A percentile compares a stretch with the other conserved stretches of the same genome.
These are phyloP conservation scores for Tremella mesenterica DNA, from an alignment of 768 basidiomycete species.

Conservation along the genomic window DNA sequence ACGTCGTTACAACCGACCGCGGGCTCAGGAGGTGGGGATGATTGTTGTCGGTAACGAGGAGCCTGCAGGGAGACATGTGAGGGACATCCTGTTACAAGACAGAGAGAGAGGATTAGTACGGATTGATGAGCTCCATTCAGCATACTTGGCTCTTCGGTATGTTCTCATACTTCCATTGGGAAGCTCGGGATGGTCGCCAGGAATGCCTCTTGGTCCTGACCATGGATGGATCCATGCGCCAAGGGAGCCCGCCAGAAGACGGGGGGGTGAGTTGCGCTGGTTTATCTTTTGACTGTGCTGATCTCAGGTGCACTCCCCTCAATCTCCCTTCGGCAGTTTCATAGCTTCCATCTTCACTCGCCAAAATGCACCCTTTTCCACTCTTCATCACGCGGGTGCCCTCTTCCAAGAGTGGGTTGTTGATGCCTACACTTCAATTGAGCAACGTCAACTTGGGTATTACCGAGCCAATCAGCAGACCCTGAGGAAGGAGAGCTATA, in stretches of 20 bases:
- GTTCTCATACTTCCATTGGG: conserved; percentile 49
- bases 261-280: background rate
- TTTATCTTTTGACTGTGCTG: background rate
- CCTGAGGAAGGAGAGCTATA: conserved; percentile 45
- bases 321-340: background rate
- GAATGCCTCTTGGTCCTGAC: conserved; percentile 5
- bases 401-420: conserved; percentile 50
- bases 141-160: conserved; percentile 48
- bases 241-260: background rate
- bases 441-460: conserved; percentile 47
- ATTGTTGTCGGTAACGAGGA: conserved; percentile 45
- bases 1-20: conserved; percentile 49
- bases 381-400: conserved; percentile 44
- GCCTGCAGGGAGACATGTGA: too few relatives aligned
- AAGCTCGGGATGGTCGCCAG: conserved; percentile 45
- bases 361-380: conserved; percentile 3
- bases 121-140: conserved; percentile 45
- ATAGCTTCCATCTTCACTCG: conserved; percentile 43
- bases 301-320: background rate
- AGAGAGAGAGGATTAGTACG: background rate
- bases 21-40: conserved; percentile 48
- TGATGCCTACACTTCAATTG: conserved; percentile 49
- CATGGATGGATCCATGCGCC: background rate
- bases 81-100: too few relatives aligned
- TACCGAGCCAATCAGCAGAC: conserved; percentile 10